phyloP scores from a whole-genome alignment of 257 asterid species.

The Lycium ferocissimum region DNA sequence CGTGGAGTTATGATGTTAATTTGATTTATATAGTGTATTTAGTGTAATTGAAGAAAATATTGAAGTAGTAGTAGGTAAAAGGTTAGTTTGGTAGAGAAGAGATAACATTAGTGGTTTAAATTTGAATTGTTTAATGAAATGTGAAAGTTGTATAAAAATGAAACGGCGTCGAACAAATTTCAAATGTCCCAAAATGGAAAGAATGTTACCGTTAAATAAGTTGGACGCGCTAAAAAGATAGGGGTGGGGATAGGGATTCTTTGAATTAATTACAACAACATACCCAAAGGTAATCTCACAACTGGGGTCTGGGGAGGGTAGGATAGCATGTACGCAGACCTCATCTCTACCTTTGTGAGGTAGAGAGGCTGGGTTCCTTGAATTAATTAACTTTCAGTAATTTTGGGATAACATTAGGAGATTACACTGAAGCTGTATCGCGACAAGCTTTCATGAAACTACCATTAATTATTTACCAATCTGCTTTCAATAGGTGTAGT shows the following conservation, averaged over 20 bases:
- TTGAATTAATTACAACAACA: neutral
- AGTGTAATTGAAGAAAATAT: neutral
- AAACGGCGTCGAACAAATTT: neutral
- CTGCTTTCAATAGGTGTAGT: neutral
- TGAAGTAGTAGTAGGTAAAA: conserved; percentile 4
- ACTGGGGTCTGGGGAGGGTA: no score
- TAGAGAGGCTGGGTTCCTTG: neutral
- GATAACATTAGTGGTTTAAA: neutral
- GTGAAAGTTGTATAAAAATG: neutral
- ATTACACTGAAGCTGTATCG: neutral
- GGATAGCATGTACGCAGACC: no score
- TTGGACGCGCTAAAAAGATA: neutral
- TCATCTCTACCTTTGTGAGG: no score
- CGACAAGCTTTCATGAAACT: neutral
- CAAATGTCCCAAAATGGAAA: neutral
- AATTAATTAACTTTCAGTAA: neutral
- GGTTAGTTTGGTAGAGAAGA: neutral
- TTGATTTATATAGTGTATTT: no score
- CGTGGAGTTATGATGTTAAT: no score
- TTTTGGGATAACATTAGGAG: conserved; percentile 2
- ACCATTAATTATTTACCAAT: neutral
- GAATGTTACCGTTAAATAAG: neutral
- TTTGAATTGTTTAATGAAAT: conserved; percentile 22
- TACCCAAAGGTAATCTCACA: no score
- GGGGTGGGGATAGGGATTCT: neutral